Conservation (phyloP, 2,329 filamentous ascomycete species). For the Samsoniella hepiali region DNA sequence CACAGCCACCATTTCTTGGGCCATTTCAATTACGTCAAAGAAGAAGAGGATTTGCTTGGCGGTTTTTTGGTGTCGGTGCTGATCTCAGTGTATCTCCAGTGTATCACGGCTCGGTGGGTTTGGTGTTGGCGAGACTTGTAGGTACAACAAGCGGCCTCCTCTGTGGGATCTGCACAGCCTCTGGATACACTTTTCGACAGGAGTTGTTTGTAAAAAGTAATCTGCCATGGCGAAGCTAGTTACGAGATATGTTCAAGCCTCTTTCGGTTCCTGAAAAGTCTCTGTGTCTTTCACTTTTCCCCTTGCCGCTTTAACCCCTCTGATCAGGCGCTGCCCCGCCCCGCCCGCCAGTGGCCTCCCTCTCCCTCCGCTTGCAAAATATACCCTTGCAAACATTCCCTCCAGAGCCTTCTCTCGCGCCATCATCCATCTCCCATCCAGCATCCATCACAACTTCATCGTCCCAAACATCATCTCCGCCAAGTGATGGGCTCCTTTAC, state of each 20-base stretch:
- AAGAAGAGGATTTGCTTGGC: not conserved
- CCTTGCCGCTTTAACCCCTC: no score
- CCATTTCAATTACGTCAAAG: conserved; percentile 6
- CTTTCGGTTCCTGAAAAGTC: not conserved
- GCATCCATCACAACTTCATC: not conserved
- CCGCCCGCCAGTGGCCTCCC: not conserved
- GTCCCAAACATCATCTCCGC: conserved; percentile 1
- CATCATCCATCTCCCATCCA: not conserved
- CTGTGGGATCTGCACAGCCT: conserved; percentile 2
- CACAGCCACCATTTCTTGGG: conserved; percentile 12
- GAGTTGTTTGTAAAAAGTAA: not conserved
- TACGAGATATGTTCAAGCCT: not conserved
- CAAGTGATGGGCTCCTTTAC: not conserved
- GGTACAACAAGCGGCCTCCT: not conserved
- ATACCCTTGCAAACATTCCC: not conserved
- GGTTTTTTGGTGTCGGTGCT: not conserved
- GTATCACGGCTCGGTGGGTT: not conserved
- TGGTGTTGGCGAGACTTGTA: conserved; percentile 10
- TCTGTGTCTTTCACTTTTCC: not conserved
- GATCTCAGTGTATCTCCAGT: not conserved
- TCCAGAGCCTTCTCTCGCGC: not conserved
- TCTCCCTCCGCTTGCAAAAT: not conserved
- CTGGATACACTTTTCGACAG: not conserved
- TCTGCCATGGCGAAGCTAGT: not conserved
- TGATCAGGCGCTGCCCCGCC: not conserved